Percentiles rank a stretch among this genome's conserved stretches.
Conservation (phyloP, 257 asterid genomes). For the Anisodus tanguticus region DNA sequence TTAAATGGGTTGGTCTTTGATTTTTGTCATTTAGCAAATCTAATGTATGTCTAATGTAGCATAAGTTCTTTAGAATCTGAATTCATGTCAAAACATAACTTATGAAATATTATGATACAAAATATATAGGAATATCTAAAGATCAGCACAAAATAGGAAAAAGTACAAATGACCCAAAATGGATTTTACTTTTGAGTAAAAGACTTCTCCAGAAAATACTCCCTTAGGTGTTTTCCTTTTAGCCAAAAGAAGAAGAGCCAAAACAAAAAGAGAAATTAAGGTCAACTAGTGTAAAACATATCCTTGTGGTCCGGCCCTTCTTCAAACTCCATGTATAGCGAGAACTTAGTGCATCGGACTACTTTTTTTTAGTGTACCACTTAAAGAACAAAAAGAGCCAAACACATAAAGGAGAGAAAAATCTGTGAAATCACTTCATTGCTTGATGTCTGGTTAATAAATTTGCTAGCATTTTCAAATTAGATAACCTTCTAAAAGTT, state of each 20-base stretch:
- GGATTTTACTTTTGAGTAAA: neutral
- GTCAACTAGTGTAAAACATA: too few species aligned
- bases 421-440: neutral
- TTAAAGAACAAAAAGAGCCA: neutral
- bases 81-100: too few species aligned
- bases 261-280: neutral
- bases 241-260: neutral
- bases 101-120: too few species aligned
- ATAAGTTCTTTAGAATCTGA: too few species aligned
- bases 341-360: too few species aligned
- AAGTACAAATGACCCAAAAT: neutral
- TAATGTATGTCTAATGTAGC: too few species aligned
- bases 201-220: neutral
- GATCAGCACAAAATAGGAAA: too few species aligned
- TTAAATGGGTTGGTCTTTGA: too few species aligned
- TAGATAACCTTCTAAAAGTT: neutral
- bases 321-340: too few species aligned
- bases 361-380: neutral
- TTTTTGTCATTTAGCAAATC: too few species aligned
- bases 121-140: too few species aligned
- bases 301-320: too few species aligned
- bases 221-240: neutral
- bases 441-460: neutral
- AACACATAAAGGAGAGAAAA: neutral
- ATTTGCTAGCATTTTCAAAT: neutral